Base-by-base conservation (phyloP, 1,139 yeast genomes). In the Suhomyces chickasaworum region DNA sequence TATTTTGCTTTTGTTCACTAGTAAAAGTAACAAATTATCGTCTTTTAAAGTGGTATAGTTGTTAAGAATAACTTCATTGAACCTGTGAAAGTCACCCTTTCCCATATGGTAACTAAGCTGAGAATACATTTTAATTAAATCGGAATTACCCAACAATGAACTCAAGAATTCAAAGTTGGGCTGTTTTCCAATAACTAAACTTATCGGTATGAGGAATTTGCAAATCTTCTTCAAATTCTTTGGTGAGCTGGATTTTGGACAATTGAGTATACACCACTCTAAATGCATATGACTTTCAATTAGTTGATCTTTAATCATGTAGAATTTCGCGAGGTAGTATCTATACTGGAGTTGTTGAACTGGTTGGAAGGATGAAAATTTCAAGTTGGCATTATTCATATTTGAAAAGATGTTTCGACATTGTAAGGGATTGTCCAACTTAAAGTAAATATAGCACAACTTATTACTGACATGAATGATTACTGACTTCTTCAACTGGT, bases 391-490 rank as follows among this genome's bases (percentile, higher is more conserved):
- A 25, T 83, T 82, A 54, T 81, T 84, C 70, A 87, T 80, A 59
- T 86, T 87, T 35, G 89, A 78, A 62, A 86, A 86, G 39, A 88
- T 86, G 58, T 86, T 86, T 27, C 86, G 81, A 61, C 95, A 86
- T 10, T 86, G 69, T 45, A 83, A 69, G 3, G 91, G 89, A 41
- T 82, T 84, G 39, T 74, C 79, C 33, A 86, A 73, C 44, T 68
- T 70, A 61, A 84, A 84, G 61, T 88, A 88, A 1, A 82, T 68
- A 50, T 77, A 72, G 61, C 93, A 86, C 37, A 87, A 65, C 43
- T 74, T 69, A 21, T 75, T 75, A 3, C 88, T 84, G 10, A 85
- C 70, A 52, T 73, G 77, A 33, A 86, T 58, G 30, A 86, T 69
- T 22, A 84, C 69, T 12, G 75, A 65, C 42, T 78, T 78, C 53